A percentile compares a stretch with the other conserved stretches of the same genome.
phyloP scores from a whole-genome alignment of 1,139 yeast species.

The Meyerozyma smithsonii region DNA sequence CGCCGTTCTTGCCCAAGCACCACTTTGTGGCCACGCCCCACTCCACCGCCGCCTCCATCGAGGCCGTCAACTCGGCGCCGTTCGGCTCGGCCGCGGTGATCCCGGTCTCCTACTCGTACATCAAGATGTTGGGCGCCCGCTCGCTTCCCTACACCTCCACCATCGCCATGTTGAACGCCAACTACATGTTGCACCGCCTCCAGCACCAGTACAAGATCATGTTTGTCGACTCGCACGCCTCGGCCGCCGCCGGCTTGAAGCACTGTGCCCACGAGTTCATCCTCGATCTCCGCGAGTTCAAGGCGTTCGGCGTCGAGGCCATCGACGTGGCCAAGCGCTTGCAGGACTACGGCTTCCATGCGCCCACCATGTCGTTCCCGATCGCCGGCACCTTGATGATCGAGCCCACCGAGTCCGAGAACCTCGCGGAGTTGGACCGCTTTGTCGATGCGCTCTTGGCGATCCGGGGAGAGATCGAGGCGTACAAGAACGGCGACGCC shows the following conservation, averaged over 20 bases:
- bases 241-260: constrained; percentile 48
- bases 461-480: constrained; percentile 77
- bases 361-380: constrained; percentile 98
- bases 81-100: constrained; percentile 92
- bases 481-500: constrained; percentile 62
- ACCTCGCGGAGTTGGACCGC: constrained; percentile 81
- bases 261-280: constrained; percentile 97
- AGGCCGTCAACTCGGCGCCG: constrained; percentile 88
- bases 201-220: constrained; percentile 68
- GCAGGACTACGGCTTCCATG: constrained; percentile 98
- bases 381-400: constrained; percentile 96
- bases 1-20: constrained; percentile 81
- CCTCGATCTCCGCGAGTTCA: constrained; percentile 83
- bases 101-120: constrained; percentile 92
- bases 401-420: constrained; percentile 96
- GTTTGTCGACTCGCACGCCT: constrained; percentile 53
- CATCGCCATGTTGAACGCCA: constrained; percentile 90
- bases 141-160: constrained; percentile 84
- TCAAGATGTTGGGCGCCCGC: constrained; percentile 84
- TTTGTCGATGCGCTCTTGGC: constrained; percentile 84
- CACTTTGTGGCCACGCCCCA: constrained; percentile 57
- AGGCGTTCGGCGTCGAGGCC: constrained; percentile 80
- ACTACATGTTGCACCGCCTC: constrained; percentile 83
- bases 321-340: constrained; percentile 94
- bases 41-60: constrained; percentile 52